Evolutionary conservation across 441 rosid genomes (phyloP).

Genomic region (Syzygium malaccense): DNA sequence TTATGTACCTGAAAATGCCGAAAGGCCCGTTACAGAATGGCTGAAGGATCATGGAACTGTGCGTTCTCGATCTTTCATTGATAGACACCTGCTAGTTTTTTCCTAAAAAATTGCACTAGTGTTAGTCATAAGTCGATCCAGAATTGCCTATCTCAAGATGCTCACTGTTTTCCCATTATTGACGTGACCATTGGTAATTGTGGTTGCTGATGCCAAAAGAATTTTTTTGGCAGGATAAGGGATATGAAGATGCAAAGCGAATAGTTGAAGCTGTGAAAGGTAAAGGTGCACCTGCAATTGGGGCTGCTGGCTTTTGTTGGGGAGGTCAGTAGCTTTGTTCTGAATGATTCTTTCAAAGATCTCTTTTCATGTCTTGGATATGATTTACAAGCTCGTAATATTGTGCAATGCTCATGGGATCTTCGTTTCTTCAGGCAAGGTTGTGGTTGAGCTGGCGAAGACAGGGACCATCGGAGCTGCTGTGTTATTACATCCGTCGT

Average conservation of each 20-base stretch:
- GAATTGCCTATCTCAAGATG: not conserved
- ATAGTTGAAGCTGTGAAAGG: conserved; percentile 34
- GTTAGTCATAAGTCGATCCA: not conserved
- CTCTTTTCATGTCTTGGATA: not conserved
- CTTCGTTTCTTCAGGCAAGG: conserved; percentile 20
- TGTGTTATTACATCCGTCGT: conserved; percentile 63
- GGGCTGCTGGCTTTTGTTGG: conserved; percentile 71
- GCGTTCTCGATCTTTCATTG: not conserved
- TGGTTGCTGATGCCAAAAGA: not conserved
- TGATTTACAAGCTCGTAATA: not conserved
- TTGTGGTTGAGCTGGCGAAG: conserved; percentile 61
- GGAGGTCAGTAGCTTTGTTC: conserved; percentile 35
- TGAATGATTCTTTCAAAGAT: not conserved
- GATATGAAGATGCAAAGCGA: not conserved
- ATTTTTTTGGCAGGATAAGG: not conserved
- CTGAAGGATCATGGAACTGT: not conserved
- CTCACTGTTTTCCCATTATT: not conserved
- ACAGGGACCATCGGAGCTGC: conserved; percentile 42
- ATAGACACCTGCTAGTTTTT: not conserved
- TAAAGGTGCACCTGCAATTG: conserved; percentile 40
- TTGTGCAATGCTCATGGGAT: not conserved
- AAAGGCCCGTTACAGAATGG: not conserved
- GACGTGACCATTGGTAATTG: not conserved
- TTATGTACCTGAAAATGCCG: not conserved
- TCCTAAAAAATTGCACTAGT: not conserved